Evolutionary conservation across 2,329 filamentous ascomycete genomes (phyloP).

Genomic region (Cladosporium sp.): DNA sequence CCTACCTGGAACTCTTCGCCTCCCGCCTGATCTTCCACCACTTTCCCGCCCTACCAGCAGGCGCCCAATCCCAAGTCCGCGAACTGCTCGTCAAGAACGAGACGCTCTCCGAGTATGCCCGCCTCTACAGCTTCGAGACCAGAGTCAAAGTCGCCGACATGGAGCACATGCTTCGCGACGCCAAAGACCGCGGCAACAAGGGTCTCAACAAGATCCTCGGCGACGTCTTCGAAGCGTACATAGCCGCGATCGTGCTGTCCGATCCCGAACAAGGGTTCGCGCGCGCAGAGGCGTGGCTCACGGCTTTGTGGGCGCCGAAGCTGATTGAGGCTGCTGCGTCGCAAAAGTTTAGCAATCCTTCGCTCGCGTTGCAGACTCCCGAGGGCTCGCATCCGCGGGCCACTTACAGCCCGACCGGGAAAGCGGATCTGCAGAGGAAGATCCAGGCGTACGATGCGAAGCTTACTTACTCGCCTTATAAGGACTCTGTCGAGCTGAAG

Average conservation of each 20-base stretch:
- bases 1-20: conserved; percentile 72
- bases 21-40: conserved; percentile 68
- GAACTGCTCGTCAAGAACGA: conserved; percentile 76
- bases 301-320: conserved; percentile 63
- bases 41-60: conserved; percentile 59
- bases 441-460: conserved; percentile 30
- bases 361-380: conserved; percentile 20
- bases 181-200: conserved; percentile 38
- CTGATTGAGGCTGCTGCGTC: conserved; percentile 41
- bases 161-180: conserved; percentile 23
- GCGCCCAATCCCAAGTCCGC: conserved; percentile 67
- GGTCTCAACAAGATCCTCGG: conserved; percentile 66
- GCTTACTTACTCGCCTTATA: conserved; percentile 45
- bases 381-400: conserved; percentile 23
- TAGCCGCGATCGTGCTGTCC: conserved; percentile 69
- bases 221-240: conserved; percentile 87
- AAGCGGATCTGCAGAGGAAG: conserved; percentile 33
- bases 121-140: conserved; percentile 63
- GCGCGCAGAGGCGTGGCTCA: conserved; percentile 64
- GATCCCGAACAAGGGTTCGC: conserved; percentile 57
- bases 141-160: conserved; percentile 49
- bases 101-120: conserved; percentile 64
- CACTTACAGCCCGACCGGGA: conserved; percentile 33
- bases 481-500: conserved; percentile 49
- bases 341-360: conserved; percentile 9